These are phyloP conservation scores for Yamadazyma siamensis DNA, from an alignment of 1,139 yeast genomes.

Conservation along the genomic window DNA sequence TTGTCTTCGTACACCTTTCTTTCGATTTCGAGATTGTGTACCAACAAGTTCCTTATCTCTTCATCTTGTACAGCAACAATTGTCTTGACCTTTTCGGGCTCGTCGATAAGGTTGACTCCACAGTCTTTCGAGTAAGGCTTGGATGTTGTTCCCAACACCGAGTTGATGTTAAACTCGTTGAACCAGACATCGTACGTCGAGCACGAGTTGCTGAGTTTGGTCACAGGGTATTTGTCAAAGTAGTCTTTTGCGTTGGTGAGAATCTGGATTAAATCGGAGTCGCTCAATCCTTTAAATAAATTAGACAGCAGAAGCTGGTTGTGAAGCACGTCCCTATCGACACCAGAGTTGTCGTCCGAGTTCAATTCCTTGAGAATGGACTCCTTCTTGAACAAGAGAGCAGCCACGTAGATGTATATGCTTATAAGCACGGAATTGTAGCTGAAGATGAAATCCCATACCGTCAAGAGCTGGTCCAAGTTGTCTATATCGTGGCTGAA, in stretches of 20 bases:
- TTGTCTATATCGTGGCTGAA: slow-evolving; percentile 70
- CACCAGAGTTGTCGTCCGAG: slow-evolving; percentile 13
- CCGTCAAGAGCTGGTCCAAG: slow-evolving; percentile 44
- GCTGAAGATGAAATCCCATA: slow-evolving; percentile 65
- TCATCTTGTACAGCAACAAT: slow-evolving; percentile 27
- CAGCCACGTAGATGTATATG: slow-evolving; percentile 57
- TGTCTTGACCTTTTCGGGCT: slow-evolving; percentile 11
- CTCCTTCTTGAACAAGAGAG: slow-evolving; percentile 40
- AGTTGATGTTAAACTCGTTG: slow-evolving; percentile 23
- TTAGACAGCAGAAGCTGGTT: slow-evolving; percentile 32
- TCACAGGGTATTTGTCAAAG: slow-evolving; percentile 26
- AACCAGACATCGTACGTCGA: slow-evolving; percentile 37
- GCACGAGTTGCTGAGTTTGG: slow-evolving; percentile 20
- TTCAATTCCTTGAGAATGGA: slow-evolving; percentile 31
- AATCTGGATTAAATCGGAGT: slow-evolving; percentile 33
- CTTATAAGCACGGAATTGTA: slow-evolving; percentile 40
- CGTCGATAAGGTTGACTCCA: slow-evolving; percentile 1
- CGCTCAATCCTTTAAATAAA: slow-evolving; percentile 28
- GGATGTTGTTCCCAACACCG: slow-evolving; percentile 27
- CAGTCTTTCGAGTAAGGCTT: slow-evolving; percentile 3
- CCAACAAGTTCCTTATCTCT: slow-evolving; percentile 25
- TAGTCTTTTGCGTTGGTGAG: slow-evolving; percentile 30
- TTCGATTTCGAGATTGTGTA: slow-evolving; percentile 21
- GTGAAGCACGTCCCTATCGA: slow-evolving; percentile 47
- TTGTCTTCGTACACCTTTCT: slow-evolving; percentile 22